These are phyloP conservation scores for Rhodamnia argentea DNA, from an alignment of 345 rosid species.

Conservation along the genomic window DNA sequence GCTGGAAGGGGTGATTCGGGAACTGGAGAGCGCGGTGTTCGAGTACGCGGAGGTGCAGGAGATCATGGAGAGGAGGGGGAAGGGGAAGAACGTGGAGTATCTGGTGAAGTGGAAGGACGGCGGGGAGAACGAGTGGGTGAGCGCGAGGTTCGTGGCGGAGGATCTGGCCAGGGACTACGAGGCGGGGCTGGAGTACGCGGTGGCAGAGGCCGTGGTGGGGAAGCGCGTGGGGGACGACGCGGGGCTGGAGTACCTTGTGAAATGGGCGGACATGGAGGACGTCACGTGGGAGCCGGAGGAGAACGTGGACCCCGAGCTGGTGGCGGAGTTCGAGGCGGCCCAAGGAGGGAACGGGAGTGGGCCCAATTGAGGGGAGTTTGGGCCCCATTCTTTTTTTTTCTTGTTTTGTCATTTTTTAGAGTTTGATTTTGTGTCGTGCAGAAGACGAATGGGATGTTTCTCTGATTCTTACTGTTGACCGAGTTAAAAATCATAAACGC, in stretches of 20 bases:
- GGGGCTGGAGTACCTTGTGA: constrained; percentile 55
- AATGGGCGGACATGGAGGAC: constrained; percentile 68
- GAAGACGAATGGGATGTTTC: not conserved
- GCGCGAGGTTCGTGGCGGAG: constrained; percentile 42
- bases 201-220: constrained; percentile 62
- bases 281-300: constrained; percentile 94
- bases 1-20: constrained; percentile 47
- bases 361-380: not conserved
- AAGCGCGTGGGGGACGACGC: constrained; percentile 59
- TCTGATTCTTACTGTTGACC: no score
- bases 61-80: constrained; percentile 75
- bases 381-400: not conserved
- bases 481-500: no score
- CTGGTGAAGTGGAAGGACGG: constrained; percentile 86
- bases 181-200: constrained; percentile 77
- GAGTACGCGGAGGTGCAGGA: constrained; percentile 84
- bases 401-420: not conserved
- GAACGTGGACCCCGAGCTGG: constrained; percentile 63
- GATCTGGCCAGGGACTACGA: constrained; percentile 72
- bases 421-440: not conserved
- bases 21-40: constrained; percentile 43
- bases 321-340: constrained; percentile 34
- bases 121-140: constrained; percentile 71
- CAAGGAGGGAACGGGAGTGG: not conserved
- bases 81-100: constrained; percentile 56